Conservation (phyloP, 768 basidiomycete genomes). For the Lanmaoa rubissima region DNA sequence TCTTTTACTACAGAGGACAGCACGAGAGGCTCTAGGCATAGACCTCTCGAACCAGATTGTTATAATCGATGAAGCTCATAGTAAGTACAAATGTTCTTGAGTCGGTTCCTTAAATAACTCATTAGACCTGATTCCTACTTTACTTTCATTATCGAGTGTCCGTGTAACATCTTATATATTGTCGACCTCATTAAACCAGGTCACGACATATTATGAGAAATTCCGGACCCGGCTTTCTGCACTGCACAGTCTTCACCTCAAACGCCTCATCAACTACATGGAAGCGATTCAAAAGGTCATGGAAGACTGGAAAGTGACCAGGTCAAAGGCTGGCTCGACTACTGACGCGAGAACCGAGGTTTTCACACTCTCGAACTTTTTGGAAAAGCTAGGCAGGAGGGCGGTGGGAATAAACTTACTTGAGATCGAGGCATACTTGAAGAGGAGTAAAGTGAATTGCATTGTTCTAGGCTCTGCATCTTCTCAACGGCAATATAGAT, state of each 20-base stretch:
- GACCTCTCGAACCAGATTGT: constrained; percentile 82
- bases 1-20: constrained; percentile 76
- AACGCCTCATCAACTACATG: constrained; percentile 73
- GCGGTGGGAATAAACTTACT: constrained; percentile 77
- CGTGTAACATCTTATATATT: constrained; percentile 59
- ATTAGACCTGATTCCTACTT: constrained; percentile 82
- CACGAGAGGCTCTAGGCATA: constrained; percentile 86
- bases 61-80: constrained; percentile 96
- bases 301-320: constrained; percentile 46
- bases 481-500: constrained; percentile 38
- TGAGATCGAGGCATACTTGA: constrained; percentile 79
- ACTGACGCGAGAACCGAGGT: constrained; percentile 48
- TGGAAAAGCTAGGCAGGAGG: constrained; percentile 63
- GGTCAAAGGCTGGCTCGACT: constrained; percentile 11
- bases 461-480: neutral
- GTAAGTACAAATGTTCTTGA: constrained; percentile 45
- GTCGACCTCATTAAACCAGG: constrained; percentile 64
- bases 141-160: constrained; percentile 82
- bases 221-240: constrained; percentile 78
- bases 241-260: constrained; percentile 72
- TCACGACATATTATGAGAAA: constrained; percentile 69
- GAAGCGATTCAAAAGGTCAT: constrained; percentile 62
- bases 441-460: constrained; percentile 79
- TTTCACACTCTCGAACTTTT: constrained; percentile 64
- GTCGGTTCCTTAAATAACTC: constrained; percentile 2